phyloP scores from a whole-genome alignment of 1,284 basidiomycete genomes.

The Microbotryum violaceum region DNA sequence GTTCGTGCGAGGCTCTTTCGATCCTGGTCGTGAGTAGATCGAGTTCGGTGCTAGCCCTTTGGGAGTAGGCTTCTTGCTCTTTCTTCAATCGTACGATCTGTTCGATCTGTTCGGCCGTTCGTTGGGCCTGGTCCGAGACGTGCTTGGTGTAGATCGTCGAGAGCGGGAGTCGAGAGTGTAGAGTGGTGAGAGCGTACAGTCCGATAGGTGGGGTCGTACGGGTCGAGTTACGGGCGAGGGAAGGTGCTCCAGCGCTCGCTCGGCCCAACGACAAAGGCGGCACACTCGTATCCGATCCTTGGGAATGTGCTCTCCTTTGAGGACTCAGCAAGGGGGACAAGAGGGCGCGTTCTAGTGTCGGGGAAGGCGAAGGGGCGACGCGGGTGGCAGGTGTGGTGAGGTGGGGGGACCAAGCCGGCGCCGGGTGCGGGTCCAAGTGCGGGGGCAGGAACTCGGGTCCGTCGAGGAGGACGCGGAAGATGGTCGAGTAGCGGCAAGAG shows the following conservation, averaged over 20 bases:
- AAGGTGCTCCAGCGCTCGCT: conserved; percentile 8
- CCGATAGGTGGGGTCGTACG: background rate
- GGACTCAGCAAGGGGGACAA: conserved; percentile 21
- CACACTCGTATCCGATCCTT: conserved; percentile 14
- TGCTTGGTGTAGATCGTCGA: background rate
- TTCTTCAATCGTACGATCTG: conserved; percentile 21
- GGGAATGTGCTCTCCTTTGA: conserved; percentile 9
- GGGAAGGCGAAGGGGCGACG: conserved; percentile 14
- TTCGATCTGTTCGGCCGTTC: conserved; percentile 24
- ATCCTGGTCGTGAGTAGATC: conserved; percentile 17
- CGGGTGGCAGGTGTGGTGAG: background rate
- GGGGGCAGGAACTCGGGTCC: conserved; percentile 13
- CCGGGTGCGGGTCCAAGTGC: conserved; percentile 12
- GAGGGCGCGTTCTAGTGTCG: conserved; percentile 22
- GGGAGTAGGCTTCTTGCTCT: conserved; percentile 16
- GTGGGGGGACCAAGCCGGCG: background rate
- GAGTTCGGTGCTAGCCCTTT: conserved; percentile 14
- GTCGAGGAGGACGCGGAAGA: conserved; percentile 24
- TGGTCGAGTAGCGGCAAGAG: conserved; percentile 18
- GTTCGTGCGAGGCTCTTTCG: background rate
- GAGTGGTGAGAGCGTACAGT: background rate
- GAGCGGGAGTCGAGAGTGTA: background rate
- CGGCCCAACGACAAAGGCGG: conserved; percentile 18
- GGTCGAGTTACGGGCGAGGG: conserved; percentile 6
- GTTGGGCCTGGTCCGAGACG: conserved; percentile 10